These are phyloP conservation scores for Ogataea henricii DNA, from an alignment of 805 yeast species.

Conservation along the genomic window DNA sequence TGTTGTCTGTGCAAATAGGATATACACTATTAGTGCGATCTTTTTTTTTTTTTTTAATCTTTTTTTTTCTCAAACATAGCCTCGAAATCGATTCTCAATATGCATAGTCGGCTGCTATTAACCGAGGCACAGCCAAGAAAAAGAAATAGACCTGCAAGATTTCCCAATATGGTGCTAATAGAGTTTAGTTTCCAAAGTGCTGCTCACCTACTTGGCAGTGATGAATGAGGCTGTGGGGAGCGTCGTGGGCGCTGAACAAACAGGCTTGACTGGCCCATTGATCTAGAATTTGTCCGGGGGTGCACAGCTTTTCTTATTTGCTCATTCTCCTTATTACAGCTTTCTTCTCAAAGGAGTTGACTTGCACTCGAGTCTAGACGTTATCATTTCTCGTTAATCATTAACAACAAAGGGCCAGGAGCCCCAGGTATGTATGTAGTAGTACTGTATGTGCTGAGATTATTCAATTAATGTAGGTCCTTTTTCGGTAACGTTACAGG, in stretches of 20 bases:
- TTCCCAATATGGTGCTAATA: neutral
- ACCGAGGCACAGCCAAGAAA: slow-evolving; percentile 1
- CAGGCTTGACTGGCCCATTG: too few species aligned
- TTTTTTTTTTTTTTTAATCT: neutral
- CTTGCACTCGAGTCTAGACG: slow-evolving; percentile 2
- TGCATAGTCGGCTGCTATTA: neutral
- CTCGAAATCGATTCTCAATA: neutral
- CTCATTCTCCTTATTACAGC: too few species aligned
- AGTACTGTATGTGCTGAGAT: neutral
- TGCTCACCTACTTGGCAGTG: too few species aligned
- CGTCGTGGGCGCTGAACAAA: too few species aligned
- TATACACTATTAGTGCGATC: too few species aligned
- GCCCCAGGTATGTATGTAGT: too few species aligned
- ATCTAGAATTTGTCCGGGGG: too few species aligned
- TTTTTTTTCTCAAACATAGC: neutral
- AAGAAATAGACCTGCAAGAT: neutral
- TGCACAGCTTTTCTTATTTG: too few species aligned
- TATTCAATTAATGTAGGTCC: neutral
- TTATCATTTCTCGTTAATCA: neutral
- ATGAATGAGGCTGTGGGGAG: too few species aligned
- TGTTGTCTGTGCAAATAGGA: neutral
- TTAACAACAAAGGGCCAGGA: too few species aligned
- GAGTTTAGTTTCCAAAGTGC: too few species aligned
- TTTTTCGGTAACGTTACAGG: neutral
- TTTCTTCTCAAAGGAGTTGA: too few species aligned